Base-by-base conservation (phyloP, 306 rosid genomes). In the Trifolium subterraneum region DNA sequence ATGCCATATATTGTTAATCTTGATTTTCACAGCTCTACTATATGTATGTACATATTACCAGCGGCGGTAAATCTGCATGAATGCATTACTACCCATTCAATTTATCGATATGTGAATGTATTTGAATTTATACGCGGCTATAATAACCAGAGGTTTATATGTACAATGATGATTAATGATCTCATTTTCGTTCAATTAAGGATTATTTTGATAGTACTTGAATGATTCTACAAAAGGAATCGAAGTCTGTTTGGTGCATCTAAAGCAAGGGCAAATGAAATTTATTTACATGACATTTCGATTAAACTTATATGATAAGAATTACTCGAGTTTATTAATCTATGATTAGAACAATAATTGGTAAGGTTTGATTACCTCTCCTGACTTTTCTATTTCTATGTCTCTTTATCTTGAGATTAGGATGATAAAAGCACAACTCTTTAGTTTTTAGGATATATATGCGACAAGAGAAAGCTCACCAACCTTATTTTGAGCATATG, bases 31-130 rank as follows among this genome's bases (percentile, higher is more conserved):
- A 72, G 73, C 71, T 77, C 62, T 58, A 5, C 39, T 64, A 33
- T 62, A 48, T 68, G 29, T 45, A 47, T 67, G 78, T 78, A 75
- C 62, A 81, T 81, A 81, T 42, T 42, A 44, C 55, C 74, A 15
- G 69, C 18, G 69, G 16, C 60, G 70, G 55, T 75, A 54, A 75
- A 64, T 70, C 69, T 70, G 8, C 72, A 51, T n/a, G 62, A 31
- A 18, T 80, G 31, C 72, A 42, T 61, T 41, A 48, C 10, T 42
- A 44, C 64, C 45, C 35, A 45, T 67, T 79, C 79, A 39, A 73
- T 67, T 79, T 16, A 73, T 67, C 69, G 8, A 48, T 69, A 22
- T 80, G 66, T 64, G 76, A 29, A 70, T 75, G 80, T 81, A 64
- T 33, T 56, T 7, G 36, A 47, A 58, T 47, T 71, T 71, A 51